Base-by-base conservation (phyloP, 192 early-diverging fungal genomes). In the Cetraspora pellucida region DNA sequence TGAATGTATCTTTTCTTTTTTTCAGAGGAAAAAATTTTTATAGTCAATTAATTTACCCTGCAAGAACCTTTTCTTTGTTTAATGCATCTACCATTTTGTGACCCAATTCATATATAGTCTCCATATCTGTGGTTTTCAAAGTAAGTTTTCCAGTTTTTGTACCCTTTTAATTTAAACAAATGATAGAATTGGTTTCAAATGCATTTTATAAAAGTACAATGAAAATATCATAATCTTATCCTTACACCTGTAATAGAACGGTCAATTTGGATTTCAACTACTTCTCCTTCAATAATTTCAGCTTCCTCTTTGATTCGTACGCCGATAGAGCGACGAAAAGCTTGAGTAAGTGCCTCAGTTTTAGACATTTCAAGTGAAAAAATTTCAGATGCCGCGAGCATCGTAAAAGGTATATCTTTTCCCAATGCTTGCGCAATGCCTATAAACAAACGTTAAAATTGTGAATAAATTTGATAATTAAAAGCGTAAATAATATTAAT, bases 41-140 rank as follows among this genome's bases (percentile, higher is more conserved):
- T 44, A 10, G 16, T 17, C 27, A 45, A 17, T 23, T 23, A 49
- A 75, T 77, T 57, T 87, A 92, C 91, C 93, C 98, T 43, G 95
- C 95, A 85, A 94, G 89, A 54, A 98, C 96, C 82, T 99, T 99
- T 77, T 99, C 97, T 86, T 98, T 98, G 82, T 93, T 96, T 78
- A 99, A 81, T 23, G 95, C 89, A 61, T 95, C 94, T 81, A 99
- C 98, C 97, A 99, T 98, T 84, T 99, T 99, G 76, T 97, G 93
- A 10, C 97, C 98, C 74, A 99, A 82, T 82, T 99, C 98, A 72
- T 98, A 99, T 72, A 99, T 93, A 44, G 98, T 99, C 82, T 99
- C 98, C 98, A 99, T 99, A 55, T 99, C 98, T 21, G 97, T 99
- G 30, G 98, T 99, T 87, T 99, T 99, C 44, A 98, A 82, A 65